Conservation (phyloP, 495 filamentous ascomycete species). For the Lindgomyces ingoldianus region DNA sequence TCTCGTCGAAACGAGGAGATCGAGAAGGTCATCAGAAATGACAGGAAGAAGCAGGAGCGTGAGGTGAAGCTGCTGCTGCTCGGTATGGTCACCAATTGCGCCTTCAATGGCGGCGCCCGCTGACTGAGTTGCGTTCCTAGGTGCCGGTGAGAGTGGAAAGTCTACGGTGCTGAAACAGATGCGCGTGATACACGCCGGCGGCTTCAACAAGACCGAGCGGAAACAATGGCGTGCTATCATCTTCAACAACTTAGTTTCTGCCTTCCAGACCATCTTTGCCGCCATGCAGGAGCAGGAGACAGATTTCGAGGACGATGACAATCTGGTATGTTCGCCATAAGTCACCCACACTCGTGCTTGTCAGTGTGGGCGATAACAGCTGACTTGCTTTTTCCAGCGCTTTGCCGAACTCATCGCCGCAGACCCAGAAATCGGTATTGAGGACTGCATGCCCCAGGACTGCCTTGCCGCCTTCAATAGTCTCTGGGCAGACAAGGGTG, state of each 20-base stretch:
- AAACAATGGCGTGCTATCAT: constrained; percentile 95
- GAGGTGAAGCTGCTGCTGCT: constrained; percentile 99
- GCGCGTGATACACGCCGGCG: constrained; percentile 85
- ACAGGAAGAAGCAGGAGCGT: constrained; percentile 93
- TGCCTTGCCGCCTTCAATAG: constrained; percentile 91
- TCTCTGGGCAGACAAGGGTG: constrained; percentile 91
- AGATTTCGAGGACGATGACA: constrained; percentile 44
- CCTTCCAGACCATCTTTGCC: constrained; percentile 52
- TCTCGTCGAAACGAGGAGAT: constrained; percentile 89
- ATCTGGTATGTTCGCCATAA: constrained; percentile 29
- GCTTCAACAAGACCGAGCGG: constrained; percentile 75
- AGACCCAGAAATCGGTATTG: constrained; percentile 85
- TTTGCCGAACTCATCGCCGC: constrained; percentile 49
- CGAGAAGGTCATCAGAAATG: constrained; percentile 93
- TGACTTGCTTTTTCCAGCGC: constrained; percentile 36
- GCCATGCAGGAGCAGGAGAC: constrained; percentile 42
- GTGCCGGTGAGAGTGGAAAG: constrained; percentile 99
- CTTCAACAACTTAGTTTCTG: constrained; percentile 98
- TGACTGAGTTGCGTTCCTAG: constrained; percentile 50
- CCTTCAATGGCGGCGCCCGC: not conserved
- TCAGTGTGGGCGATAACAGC: not conserved
- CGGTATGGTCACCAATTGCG: constrained; percentile 59
- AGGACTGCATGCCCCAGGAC: constrained; percentile 90
- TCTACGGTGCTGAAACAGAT: constrained; percentile 99
- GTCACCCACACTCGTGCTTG: not conserved